Evolutionary conservation across 768 basidiomycete genomes (phyloP).

Genomic region (Pseudohyphozyma bogoriensis): DNA sequence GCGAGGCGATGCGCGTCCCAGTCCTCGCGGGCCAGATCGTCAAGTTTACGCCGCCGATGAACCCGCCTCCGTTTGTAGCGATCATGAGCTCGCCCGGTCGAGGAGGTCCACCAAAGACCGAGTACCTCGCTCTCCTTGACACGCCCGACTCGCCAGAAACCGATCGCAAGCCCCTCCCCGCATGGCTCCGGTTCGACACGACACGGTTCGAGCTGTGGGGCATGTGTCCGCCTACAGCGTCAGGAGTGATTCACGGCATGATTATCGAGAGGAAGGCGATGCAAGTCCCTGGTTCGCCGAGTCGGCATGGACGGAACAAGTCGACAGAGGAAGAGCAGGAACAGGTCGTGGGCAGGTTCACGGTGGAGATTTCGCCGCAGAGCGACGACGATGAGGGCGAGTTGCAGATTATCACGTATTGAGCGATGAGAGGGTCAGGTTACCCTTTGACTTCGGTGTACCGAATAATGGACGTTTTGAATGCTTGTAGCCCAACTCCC

Average conservation of each 20-base stretch:
- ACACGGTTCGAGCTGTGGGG: slow-evolving; percentile 27
- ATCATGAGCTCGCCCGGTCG: slow-evolving; percentile 25
- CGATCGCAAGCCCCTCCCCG: slow-evolving; percentile 13
- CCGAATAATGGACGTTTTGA: too few relatives aligned
- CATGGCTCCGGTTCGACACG: slow-evolving; percentile 27
- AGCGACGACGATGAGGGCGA: too few relatives aligned
- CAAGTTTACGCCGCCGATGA: slow-evolving; percentile 26
- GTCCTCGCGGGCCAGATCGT: slow-evolving; percentile 22
- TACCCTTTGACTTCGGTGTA: too few relatives aligned
- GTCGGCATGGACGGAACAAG: neutral
- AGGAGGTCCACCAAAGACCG: slow-evolving; percentile 18
- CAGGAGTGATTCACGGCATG: slow-evolving; percentile 4
- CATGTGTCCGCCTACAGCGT: slow-evolving; percentile 2
- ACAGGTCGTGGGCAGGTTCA: slow-evolving; percentile 12
- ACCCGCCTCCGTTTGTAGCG: slow-evolving; percentile 24
- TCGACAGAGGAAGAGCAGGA: neutral
- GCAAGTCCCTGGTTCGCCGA: slow-evolving; percentile 15
- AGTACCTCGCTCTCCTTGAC: slow-evolving; percentile 16
- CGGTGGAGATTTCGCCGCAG: too few relatives aligned
- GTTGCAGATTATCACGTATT: too few relatives aligned
- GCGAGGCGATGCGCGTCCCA: slow-evolving; percentile 13
- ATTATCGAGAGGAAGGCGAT: slow-evolving; percentile 24
- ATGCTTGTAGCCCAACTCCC: too few relatives aligned
- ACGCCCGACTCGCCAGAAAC: slow-evolving; percentile 7
- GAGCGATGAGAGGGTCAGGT: too few relatives aligned